A percentile compares a stretch with the other conserved stretches of the same genome.
Evolutionary conservation across 2,329 filamentous ascomycete species (phyloP).

Genomic region (Leptosphaerulina australis): DNA sequence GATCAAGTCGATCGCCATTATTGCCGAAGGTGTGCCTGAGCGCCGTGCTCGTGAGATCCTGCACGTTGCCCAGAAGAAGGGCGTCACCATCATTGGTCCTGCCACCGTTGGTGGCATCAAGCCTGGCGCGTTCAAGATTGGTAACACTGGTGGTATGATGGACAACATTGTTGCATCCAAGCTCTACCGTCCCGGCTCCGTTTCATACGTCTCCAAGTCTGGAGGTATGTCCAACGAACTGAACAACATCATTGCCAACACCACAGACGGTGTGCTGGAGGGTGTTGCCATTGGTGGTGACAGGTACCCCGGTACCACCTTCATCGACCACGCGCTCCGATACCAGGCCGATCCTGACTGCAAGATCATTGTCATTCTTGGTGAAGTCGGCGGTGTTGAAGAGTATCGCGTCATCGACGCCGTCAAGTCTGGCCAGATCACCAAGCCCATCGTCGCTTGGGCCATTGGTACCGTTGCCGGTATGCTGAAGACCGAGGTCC

Average conservation of each 20-base stretch:
- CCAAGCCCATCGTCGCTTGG: constrained; percentile 98
- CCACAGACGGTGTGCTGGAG: constrained; percentile 97
- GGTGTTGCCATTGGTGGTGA: constrained; percentile 99
- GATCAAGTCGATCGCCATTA: constrained; percentile 98
- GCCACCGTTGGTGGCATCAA: constrained; percentile 99
- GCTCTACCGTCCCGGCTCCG: constrained; percentile 98
- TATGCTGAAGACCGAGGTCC: constrained; percentile 99
- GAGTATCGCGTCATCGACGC: constrained; percentile 99
- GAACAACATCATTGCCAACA: constrained; percentile 98
- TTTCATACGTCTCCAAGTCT: constrained; percentile 99
- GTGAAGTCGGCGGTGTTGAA: constrained; percentile 98
- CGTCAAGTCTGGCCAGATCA: constrained; percentile 91
- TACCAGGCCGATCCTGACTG: constrained; percentile 97
- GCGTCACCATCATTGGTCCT: constrained; percentile 97
- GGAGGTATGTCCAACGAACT: constrained; percentile 99
- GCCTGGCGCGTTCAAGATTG: constrained; percentile 99
- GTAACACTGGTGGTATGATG: constrained; percentile 99
- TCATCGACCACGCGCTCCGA: constrained; percentile 96
- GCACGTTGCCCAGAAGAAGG: constrained; percentile 96
- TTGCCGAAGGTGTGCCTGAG: constrained; percentile 98
- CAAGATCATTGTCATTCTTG: constrained; percentile 95
- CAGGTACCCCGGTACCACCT: constrained; percentile 97
- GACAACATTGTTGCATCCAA: constrained; percentile 99
- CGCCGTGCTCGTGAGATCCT: constrained; percentile 97
- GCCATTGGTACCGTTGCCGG: constrained; percentile 98